Conservation (phyloP, 495 filamentous ascomycete genomes). For the Xylaria sp. region DNA sequence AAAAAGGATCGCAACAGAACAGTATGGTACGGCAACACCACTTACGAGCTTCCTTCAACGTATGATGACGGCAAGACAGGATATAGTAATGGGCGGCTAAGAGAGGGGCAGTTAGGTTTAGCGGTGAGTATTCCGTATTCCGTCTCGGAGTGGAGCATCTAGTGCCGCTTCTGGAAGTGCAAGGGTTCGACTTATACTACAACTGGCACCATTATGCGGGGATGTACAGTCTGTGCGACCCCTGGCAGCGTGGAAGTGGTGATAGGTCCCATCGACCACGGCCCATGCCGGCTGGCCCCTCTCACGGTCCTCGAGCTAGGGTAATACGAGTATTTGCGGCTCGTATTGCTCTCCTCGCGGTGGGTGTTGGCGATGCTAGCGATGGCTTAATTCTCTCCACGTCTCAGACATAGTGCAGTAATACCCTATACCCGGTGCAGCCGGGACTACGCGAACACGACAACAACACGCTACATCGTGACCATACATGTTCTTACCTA, state of each 20-base stretch:
- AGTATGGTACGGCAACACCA: constrained; percentile 3
- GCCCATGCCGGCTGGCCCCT: neutral
- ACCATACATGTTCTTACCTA: neutral
- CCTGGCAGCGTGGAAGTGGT: neutral
- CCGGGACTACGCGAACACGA: constrained; percentile 18
- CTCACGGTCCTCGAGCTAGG: constrained; percentile 36
- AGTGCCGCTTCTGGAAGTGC: constrained; percentile 7
- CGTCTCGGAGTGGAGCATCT: constrained; percentile 8
- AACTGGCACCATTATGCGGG: constrained; percentile 3
- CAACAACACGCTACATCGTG: neutral
- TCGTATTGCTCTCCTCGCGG: constrained; percentile 34
- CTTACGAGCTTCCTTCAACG: neutral
- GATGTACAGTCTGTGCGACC: neutral
- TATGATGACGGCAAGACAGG: constrained; percentile 12
- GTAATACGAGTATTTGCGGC: constrained; percentile 36
- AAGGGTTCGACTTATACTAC: neutral
- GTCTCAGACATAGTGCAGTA: constrained; percentile 3
- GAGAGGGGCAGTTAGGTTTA: constrained; percentile 11
- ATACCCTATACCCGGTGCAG: constrained; percentile 2
- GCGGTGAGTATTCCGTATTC: constrained; percentile 7
- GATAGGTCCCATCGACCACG: constrained; percentile 5
- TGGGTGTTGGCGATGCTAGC: constrained; percentile 22
- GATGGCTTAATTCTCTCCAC: constrained; percentile 16
- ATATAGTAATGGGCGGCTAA: neutral
- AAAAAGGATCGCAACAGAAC: neutral